Conservation (phyloP, 1,284 basidiomycete species). For the Rhodofomes roseus region DNA sequence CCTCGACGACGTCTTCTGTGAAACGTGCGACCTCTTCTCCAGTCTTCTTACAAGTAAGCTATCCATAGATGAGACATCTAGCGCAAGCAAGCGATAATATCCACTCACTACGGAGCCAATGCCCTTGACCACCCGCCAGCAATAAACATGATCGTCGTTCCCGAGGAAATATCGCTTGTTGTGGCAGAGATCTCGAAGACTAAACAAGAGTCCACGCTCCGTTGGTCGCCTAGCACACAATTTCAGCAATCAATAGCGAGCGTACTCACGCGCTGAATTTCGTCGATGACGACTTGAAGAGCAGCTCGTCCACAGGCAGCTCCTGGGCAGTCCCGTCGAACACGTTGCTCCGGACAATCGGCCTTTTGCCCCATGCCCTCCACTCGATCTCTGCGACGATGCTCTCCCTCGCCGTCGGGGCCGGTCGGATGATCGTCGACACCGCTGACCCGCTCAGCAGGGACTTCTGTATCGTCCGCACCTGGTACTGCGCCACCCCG, state of each 20-base stretch:
- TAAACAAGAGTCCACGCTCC: neutral
- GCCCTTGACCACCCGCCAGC: constrained; percentile 43
- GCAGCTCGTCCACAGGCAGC: constrained; percentile 37
- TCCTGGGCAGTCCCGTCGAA: constrained; percentile 33
- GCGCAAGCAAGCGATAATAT: neutral
- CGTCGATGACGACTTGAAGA: constrained; percentile 34
- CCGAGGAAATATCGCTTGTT: constrained; percentile 50
- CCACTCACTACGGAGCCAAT: constrained; percentile 38
- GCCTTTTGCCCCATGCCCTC: constrained; percentile 37
- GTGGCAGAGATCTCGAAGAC: neutral
- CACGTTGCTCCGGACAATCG: constrained; percentile 40
- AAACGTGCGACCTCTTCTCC: constrained; percentile 41
- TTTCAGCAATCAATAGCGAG: neutral
- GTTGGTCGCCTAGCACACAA: neutral
- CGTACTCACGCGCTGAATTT: constrained; percentile 42
- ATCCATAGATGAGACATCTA: neutral
- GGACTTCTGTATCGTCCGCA: constrained; percentile 35
- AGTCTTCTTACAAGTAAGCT: constrained; percentile 37
- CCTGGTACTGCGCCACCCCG: constrained; percentile 44
- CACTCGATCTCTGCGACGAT: constrained; percentile 48
- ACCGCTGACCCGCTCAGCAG: constrained; percentile 27
- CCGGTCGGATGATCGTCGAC: constrained; percentile 37
- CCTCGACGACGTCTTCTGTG: constrained; percentile 26
- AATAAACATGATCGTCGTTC: constrained; percentile 45
- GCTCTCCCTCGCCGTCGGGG: constrained; percentile 32